Conservation (phyloP, 345 rosid genomes). For the Tarenaya hassleriana region DNA sequence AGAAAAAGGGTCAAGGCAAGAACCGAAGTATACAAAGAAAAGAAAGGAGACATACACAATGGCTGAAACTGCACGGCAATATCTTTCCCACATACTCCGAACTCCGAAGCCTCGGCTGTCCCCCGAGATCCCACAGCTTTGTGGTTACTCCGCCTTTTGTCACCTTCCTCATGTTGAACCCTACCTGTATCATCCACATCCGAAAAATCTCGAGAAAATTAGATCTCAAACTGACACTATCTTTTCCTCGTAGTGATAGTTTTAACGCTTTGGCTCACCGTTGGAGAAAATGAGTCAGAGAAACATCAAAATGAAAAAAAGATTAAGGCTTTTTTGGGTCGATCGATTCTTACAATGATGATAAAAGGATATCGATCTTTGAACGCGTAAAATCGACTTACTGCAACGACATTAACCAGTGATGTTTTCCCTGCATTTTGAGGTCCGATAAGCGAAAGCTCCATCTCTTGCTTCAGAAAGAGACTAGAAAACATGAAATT, state of each 20-base stretch:
- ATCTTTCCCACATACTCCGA: slow-evolving; percentile 76
- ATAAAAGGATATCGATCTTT: background rate
- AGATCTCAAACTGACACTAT: no score
- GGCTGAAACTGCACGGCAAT: slow-evolving; percentile 70
- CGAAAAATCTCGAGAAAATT: background rate
- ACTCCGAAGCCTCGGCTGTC: slow-evolving; percentile 70
- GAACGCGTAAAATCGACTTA: slow-evolving; percentile 27
- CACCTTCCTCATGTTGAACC: slow-evolving; percentile 85
- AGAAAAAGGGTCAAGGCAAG: no score
- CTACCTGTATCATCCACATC: slow-evolving; percentile 40
- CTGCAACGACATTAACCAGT: slow-evolving; percentile 58
- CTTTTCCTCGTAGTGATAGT: no score
- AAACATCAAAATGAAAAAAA: slow-evolving; percentile 1
- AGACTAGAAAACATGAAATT: slow-evolving; percentile 37
- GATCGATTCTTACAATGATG: slow-evolving; percentile 4
- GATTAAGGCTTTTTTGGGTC: background rate
- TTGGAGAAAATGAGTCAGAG: slow-evolving; percentile 37
- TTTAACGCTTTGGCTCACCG: slow-evolving; percentile 30
- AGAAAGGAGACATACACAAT: slow-evolving; percentile 36
- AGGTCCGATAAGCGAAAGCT: slow-evolving; percentile 60
- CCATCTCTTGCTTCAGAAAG: slow-evolving; percentile 69
- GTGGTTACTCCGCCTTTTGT: slow-evolving; percentile 80
- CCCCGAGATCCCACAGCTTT: slow-evolving; percentile 88
- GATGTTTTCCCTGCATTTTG: slow-evolving; percentile 79
- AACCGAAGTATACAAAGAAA: no score